phyloP scores from a whole-genome alignment of 129 eudicot genomes.

The Tanacetum coccineum region DNA sequence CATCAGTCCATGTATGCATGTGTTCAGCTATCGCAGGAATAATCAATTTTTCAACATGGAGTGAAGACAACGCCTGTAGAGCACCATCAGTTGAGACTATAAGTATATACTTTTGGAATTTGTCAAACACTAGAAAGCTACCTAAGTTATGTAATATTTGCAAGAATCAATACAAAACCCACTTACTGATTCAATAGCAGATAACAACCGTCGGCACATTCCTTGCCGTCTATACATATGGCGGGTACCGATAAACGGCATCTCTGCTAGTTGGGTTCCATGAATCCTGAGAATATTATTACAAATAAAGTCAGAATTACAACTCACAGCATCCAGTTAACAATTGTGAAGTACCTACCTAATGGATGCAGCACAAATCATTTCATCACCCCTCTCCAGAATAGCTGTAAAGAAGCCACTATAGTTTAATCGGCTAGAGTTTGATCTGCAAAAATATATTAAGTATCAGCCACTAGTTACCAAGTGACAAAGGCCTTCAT shows the following conservation, averaged over 20 bases:
- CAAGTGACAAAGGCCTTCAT: background rate
- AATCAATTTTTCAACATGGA: constrained; percentile 65
- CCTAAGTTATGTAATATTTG: background rate
- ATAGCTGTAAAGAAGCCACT: constrained; percentile 76
- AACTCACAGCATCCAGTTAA: background rate
- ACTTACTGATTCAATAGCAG: constrained; percentile 83
- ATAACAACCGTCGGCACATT: constrained; percentile 83
- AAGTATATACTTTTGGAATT: background rate
- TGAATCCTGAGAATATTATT: constrained; percentile 54
- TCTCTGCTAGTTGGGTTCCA: constrained; percentile 88
- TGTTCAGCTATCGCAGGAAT: constrained; percentile 92
- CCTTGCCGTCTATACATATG: constrained; percentile 94
- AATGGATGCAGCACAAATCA: constrained; percentile 83
- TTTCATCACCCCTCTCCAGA: constrained; percentile 94
- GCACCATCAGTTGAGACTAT: background rate
- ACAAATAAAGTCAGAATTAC: background rate
- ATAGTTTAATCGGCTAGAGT: constrained; percentile 73
- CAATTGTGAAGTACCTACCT: constrained; percentile 44
- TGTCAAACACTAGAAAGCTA: background rate
- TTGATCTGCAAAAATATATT: constrained; percentile 49
- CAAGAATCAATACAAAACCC: background rate
- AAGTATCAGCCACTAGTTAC: background rate
- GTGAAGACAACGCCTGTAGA: constrained; percentile 61
- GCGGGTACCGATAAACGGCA: constrained; percentile 99
- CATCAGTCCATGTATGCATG: constrained; percentile 82